These are phyloP conservation scores for Flueggea neowawraea DNA, from an alignment of 441 rosid genomes.

Conservation along the genomic window DNA sequence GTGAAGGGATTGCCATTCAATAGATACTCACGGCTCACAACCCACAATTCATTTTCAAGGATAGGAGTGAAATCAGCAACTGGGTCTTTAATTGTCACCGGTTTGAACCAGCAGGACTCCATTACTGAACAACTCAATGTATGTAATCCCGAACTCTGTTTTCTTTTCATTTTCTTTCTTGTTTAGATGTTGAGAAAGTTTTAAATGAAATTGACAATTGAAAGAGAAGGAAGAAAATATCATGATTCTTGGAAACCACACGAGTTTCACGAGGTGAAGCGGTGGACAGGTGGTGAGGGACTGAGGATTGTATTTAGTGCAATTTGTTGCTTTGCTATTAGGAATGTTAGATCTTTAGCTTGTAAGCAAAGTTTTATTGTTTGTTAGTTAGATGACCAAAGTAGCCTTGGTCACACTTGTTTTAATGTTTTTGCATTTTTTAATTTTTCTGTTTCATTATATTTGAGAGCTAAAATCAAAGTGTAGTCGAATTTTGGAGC, in stretches of 20 bases:
- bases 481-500: no score
- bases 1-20: slow-evolving; percentile 86
- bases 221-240: no score
- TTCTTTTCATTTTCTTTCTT: background rate
- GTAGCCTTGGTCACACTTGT: background rate
- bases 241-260: no score
- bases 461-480: no score
- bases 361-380: background rate
- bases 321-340: slow-evolving; percentile 9
- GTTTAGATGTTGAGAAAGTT: background rate
- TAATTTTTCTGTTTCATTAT: no score
- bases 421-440: no score
- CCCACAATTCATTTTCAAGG: slow-evolving; percentile 74
- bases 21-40: slow-evolving; percentile 77
- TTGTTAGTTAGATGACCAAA: background rate
- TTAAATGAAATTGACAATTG: background rate
- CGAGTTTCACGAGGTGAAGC: background rate
- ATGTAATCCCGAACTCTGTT: slow-evolving; percentile 9
- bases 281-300: background rate
- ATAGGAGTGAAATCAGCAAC: slow-evolving; percentile 48
- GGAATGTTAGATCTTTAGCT: background rate
- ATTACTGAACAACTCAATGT: slow-evolving; percentile 77
- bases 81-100: slow-evolving; percentile 45
- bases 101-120: slow-evolving; percentile 82
- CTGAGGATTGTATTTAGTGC: background rate